Evolutionary conservation across 441 rosid genomes (phyloP).

Genomic region (Isatis lusitanica): DNA sequence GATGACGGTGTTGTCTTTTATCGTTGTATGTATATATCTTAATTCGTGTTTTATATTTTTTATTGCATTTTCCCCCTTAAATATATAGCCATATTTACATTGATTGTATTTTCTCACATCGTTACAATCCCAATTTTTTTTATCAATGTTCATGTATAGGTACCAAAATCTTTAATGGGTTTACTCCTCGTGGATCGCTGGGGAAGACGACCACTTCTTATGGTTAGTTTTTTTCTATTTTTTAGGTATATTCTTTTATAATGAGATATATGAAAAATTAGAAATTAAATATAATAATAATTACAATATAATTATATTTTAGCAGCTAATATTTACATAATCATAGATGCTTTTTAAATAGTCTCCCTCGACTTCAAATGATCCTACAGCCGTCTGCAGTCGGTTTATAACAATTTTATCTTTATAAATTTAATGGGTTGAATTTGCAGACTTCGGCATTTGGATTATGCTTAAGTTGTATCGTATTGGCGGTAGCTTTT

Average conservation of each 20-base stretch:
- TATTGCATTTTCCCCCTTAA: not conserved
- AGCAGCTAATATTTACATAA: no score
- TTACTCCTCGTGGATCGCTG: constrained; percentile 52
- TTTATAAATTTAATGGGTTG: not conserved
- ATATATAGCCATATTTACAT: not conserved
- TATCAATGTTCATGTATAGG: constrained; percentile 30
- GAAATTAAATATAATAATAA: no score
- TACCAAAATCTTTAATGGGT: constrained; percentile 40
- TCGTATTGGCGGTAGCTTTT: constrained; percentile 38
- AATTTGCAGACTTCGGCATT: constrained; percentile 47
- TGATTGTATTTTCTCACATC: not conserved
- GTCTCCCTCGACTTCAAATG: not conserved
- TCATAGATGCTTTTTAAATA: not conserved
- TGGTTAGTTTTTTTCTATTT: constrained; percentile 49
- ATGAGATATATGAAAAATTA: no score
- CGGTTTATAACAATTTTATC: not conserved
- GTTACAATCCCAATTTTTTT: not conserved
- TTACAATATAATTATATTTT: no score
- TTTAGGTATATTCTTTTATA: no score
- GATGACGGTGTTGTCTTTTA: constrained; percentile 43
- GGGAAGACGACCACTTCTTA: constrained; percentile 59
- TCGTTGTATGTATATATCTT: constrained; percentile 35
- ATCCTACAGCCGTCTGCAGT: not conserved
- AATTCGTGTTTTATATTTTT: not conserved
- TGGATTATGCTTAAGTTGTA: constrained; percentile 43